Conservation (phyloP, 169 alveolate genomes). For the Eimeria falciformis region DNA sequence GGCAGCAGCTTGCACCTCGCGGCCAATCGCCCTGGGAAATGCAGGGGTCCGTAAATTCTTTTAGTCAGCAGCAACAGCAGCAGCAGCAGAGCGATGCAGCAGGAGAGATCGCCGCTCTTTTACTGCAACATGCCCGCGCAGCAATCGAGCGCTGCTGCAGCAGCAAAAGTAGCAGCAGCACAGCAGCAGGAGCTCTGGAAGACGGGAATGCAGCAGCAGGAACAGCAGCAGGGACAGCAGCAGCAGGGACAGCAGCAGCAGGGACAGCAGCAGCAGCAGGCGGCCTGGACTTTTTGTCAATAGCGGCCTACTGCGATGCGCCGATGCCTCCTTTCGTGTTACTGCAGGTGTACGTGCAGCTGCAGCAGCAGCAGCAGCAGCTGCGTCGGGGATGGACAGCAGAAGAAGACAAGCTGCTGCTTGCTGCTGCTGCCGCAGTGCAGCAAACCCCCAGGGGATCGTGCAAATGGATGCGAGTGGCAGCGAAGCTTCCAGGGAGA, state of each 20-base stretch:
- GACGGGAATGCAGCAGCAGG: neutral
- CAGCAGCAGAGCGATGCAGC: slow-evolving; percentile 17
- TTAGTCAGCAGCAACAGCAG: slow-evolving; percentile 43
- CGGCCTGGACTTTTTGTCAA: slow-evolving; percentile 7
- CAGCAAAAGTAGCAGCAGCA: slow-evolving; percentile 37
- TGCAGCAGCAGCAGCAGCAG: slow-evolving; percentile 42
- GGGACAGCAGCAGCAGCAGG: neutral
- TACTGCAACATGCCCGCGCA: neutral
- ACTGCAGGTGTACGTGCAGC: slow-evolving; percentile 72
- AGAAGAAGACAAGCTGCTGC: slow-evolving; percentile 80
- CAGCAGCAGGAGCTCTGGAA: neutral
- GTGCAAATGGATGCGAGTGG: slow-evolving; percentile 87
- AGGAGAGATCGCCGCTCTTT: slow-evolving; percentile 27
- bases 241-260: slow-evolving; percentile 32
- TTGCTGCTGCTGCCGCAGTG: slow-evolving; percentile 77
- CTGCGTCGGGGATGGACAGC: slow-evolving; percentile 79
- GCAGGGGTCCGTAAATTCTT: neutral
- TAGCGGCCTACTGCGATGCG: slow-evolving; percentile 44
- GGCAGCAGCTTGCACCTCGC: neutral
- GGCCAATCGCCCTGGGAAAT: neutral
- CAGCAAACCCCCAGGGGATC: slow-evolving; percentile 78
- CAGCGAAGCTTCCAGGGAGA: slow-evolving; percentile 86
- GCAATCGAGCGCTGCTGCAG: slow-evolving; percentile 38
- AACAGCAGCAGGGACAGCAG: slow-evolving; percentile 39
- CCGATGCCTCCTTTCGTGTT: slow-evolving; percentile 70